A percentile compares a stretch with the other conserved stretches of the same genome.
Evolutionary conservation across 192 early-diverging fungal genomes (phyloP).

Genomic region (Linnemannia hyalina): DNA sequence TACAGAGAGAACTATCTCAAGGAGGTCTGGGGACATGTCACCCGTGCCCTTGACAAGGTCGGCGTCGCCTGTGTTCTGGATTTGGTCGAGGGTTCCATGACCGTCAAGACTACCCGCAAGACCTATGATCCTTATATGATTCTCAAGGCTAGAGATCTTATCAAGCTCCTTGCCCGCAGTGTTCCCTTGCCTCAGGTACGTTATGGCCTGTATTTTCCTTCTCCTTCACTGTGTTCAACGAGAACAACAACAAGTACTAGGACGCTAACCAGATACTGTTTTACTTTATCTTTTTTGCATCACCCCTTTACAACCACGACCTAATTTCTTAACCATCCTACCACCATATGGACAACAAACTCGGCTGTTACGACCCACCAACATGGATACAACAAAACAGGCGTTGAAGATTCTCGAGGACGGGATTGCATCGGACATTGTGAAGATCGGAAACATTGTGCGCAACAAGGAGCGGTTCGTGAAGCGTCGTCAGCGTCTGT

Average conservation of each 20-base stretch:
- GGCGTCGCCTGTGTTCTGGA: conserved; percentile 93
- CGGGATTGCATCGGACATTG: conserved; percentile 91
- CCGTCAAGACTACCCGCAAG: conserved; percentile 96
- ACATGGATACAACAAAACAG: conserved; percentile 31
- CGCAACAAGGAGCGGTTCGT: conserved; percentile 98
- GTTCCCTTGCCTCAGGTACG: conserved; percentile 91
- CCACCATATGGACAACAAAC: background rate
- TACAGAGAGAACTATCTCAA: conserved; percentile 95
- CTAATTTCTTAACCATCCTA: background rate
- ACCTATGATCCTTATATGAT: conserved; percentile 96
- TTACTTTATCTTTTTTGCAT: background rate
- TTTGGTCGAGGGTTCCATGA: conserved; percentile 97
- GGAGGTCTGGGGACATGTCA: conserved; percentile 93
- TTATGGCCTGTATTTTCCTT: background rate
- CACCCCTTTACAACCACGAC: background rate
- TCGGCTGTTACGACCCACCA: background rate
- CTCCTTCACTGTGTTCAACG: background rate
- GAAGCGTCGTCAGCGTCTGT: conserved; percentile 92
- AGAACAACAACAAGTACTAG: background rate
- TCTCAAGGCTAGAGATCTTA: conserved; percentile 93
- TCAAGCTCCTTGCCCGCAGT: conserved; percentile 93
- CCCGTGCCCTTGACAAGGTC: conserved; percentile 80
- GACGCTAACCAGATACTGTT: too few relatives aligned
- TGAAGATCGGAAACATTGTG: conserved; percentile 97
- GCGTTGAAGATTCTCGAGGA: conserved; percentile 95